Evolutionary conservation across 441 rosid genomes (phyloP).

Genomic region (Raphanus hybrid): DNA sequence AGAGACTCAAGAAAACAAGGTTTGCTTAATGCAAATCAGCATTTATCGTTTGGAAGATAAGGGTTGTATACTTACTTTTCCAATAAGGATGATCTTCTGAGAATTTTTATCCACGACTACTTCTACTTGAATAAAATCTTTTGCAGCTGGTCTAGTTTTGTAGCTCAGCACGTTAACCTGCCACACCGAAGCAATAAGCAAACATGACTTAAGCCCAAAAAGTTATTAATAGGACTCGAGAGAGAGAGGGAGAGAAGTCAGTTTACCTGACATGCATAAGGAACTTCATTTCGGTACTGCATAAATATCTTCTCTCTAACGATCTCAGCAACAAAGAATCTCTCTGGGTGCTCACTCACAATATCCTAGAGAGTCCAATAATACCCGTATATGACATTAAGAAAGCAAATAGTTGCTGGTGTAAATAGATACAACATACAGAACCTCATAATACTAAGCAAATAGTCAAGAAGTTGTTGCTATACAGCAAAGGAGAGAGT

Average conservation of each 20-base stretch:
- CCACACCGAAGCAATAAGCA: constrained; percentile 7
- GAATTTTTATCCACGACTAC: constrained; percentile 87
- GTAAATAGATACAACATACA: neutral
- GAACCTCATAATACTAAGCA: neutral
- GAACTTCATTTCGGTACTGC: constrained; percentile 87
- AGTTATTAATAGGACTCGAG: neutral
- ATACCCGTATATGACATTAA: neutral
- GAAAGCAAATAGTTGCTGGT: neutral
- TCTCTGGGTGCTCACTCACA: constrained; percentile 95
- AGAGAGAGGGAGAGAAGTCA: too few species aligned
- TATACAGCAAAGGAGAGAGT: neutral
- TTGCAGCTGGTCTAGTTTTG: constrained; percentile 79
- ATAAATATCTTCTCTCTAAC: constrained; percentile 91
- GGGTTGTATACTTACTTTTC: constrained; percentile 61
- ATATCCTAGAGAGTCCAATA: constrained; percentile 64
- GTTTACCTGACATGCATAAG: constrained; percentile 89
- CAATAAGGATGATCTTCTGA: constrained; percentile 89
- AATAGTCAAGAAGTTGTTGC: neutral
- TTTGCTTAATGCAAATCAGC: neutral
- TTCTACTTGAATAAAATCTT: constrained; percentile 94
- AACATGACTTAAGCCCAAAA: neutral
- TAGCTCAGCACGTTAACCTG: constrained; percentile 91
- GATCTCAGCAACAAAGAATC: constrained; percentile 91
- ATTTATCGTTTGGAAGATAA: neutral
- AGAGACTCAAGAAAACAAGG: neutral